These are phyloP conservation scores for Solanum chacoense DNA, from an alignment of 305 asterid species.

Conservation along the genomic window DNA sequence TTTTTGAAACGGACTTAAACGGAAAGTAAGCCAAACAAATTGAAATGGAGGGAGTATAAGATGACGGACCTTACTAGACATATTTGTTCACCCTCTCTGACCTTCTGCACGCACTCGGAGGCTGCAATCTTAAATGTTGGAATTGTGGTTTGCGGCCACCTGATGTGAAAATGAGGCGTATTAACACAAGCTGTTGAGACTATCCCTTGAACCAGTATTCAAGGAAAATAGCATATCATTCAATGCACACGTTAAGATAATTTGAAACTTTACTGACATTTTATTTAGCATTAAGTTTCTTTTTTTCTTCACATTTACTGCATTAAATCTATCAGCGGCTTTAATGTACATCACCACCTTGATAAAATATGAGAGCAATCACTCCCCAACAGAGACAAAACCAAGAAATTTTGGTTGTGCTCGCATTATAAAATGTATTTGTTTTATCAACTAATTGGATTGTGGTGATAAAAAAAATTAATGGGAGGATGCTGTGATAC, in stretches of 20 bases:
- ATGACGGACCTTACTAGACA: constrained; percentile 65
- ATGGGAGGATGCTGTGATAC: neutral
- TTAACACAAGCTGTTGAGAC: neutral
- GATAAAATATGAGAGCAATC: neutral
- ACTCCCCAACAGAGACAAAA: neutral
- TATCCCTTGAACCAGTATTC: neutral
- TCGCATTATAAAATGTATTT: neutral
- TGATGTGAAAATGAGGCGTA: constrained; percentile 11
- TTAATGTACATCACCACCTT: neutral
- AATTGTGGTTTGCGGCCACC: constrained; percentile 85
- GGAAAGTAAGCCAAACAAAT: neutral
- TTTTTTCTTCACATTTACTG: neutral
- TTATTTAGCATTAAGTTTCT: neutral
- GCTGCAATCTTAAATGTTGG: constrained; percentile 61
- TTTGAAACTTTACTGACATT: neutral
- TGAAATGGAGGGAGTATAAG: neutral
- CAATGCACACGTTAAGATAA: neutral
- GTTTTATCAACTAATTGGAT: neutral
- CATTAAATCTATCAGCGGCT: neutral
- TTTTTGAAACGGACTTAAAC: neutral
- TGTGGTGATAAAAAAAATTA: neutral
- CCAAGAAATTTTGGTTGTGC: neutral
- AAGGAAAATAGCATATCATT: neutral
- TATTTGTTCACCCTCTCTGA: constrained; percentile 73
- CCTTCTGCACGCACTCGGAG: constrained; percentile 46